These are phyloP conservation scores for Carex cristatella DNA, from an alignment of 176 grass and related monocot genomes.

Conservation along the genomic window DNA sequence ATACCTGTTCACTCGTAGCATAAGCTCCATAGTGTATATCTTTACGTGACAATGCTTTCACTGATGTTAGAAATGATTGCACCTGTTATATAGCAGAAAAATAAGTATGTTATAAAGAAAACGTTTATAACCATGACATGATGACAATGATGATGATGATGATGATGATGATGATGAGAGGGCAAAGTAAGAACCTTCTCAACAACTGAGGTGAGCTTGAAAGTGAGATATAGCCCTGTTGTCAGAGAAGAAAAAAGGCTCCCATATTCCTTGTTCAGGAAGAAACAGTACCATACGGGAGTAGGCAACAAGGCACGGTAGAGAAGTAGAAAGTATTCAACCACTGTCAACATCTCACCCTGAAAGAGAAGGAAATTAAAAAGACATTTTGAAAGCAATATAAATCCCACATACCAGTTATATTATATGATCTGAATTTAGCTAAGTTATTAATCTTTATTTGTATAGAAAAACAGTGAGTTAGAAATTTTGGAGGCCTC, in stretches of 20 bases:
- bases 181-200: slow-evolving; percentile 55
- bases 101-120: slow-evolving; percentile 18
- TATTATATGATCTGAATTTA: background rate
- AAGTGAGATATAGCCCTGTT: slow-evolving; percentile 96
- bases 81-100: slow-evolving; percentile 43
- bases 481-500: background rate
- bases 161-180: slow-evolving; percentile 2
- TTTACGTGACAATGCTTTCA: slow-evolving; percentile 81
- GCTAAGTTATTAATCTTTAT: background rate
- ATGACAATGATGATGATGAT: background rate
- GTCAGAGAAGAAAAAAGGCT: slow-evolving; percentile 97
- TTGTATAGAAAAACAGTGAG: background rate
- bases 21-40: slow-evolving; percentile 81
- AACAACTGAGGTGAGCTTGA: slow-evolving; percentile 98
- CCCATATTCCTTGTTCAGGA: slow-evolving; percentile 98
- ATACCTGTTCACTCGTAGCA: slow-evolving; percentile 93
- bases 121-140: background rate
- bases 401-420: background rate
- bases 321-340: slow-evolving; percentile 93
- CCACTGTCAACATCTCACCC: slow-evolving; percentile 93
- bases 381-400: background rate
- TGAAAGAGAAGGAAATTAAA: slow-evolving; percentile 24
- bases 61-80: slow-evolving; percentile 88
- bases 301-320: slow-evolving; percentile 90
- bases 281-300: slow-evolving; percentile 97